Evolutionary conservation across 1,139 yeast species (phyloP).

Genomic region (Arxiozyma slooffiae): DNA sequence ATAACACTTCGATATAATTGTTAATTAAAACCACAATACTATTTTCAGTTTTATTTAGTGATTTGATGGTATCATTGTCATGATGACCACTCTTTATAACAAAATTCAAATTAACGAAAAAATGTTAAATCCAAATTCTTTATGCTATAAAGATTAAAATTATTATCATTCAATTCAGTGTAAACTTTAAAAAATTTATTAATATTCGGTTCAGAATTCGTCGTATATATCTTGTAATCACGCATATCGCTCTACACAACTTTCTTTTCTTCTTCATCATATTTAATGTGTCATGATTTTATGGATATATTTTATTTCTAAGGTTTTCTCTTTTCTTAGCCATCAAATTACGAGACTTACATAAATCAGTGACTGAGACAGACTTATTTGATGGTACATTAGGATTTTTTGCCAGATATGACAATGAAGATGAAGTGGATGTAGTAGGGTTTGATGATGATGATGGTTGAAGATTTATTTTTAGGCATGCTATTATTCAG

Average conservation of each 20-base stretch:
- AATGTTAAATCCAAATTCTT: conserved; percentile 27
- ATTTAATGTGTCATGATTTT: conserved; percentile 20
- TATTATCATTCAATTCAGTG: conserved; percentile 25
- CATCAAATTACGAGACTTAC: background rate
- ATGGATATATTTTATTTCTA: conserved; percentile 18
- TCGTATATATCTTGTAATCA: conserved; percentile 6
- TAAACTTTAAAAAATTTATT: conserved; percentile 27
- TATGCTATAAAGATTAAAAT: conserved; percentile 20
- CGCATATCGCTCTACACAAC: conserved; percentile 14
- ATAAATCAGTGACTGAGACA: background rate
- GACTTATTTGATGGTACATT: background rate
- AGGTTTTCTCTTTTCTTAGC: background rate
- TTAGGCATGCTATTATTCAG: background rate
- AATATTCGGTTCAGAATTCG: conserved; percentile 13
- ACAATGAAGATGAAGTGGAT: background rate
- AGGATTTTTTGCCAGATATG: background rate
- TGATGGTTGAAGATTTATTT: background rate
- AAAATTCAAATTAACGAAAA: conserved; percentile 21
- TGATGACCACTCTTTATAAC: conserved; percentile 6
- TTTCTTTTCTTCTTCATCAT: conserved; percentile 17
- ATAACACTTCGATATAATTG: conserved; percentile 69
- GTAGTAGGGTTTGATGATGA: background rate
- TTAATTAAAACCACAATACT: conserved; percentile 37
- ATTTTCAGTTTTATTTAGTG: conserved; percentile 24
- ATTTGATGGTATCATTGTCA: conserved; percentile 24